A percentile compares a stretch with the other conserved stretches of the same genome.
Evolutionary conservation across 208 protist genomes (phyloP).

Genomic region (Naegleria gruberi): DNA sequence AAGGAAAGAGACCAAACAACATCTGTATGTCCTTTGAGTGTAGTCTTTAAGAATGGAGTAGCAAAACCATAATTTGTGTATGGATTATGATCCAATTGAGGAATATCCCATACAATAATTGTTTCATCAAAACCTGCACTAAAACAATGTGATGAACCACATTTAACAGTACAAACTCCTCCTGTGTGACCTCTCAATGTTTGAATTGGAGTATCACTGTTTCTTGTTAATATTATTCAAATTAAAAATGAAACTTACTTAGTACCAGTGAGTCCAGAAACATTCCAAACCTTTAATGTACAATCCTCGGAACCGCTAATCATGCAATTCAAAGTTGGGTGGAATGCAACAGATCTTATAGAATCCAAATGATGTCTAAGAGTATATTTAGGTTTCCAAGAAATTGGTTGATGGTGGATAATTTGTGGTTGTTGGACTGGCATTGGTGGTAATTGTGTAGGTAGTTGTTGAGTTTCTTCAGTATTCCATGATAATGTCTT

Average conservation of each 20-base stretch:
- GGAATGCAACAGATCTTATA: slow-evolving; percentile 30
- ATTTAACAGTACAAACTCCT: slow-evolving; percentile 18
- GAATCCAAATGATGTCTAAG: slow-evolving; percentile 29
- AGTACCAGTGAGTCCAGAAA: not conserved
- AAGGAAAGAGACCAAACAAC: slow-evolving; percentile 19
- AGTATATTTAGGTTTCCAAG: slow-evolving; percentile 34
- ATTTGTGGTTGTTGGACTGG: not conserved
- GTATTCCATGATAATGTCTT: not conserved
- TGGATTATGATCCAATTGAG: not conserved
- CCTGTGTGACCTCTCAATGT: slow-evolving; percentile 31
- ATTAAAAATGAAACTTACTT: not conserved
- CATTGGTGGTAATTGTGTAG: not conserved
- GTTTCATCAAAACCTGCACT: slow-evolving; percentile 16
- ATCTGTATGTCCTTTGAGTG: slow-evolving; percentile 23
- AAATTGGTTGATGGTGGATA: not conserved
- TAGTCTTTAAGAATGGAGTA: not conserved
- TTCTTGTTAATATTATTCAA: not conserved
- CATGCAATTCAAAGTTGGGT: slow-evolving; percentile 17
- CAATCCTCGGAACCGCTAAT: slow-evolving; percentile 30
- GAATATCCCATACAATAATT: slow-evolving; percentile 22
- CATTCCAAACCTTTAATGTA: slow-evolving; percentile 36
- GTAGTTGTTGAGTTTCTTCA: not conserved
- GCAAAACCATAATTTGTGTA: slow-evolving; percentile 16
- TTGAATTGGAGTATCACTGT: slow-evolving; percentile 12
- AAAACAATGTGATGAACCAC: not conserved